Evolutionary conservation across 139 green algal genomes (phyloP).

Genomic region (Chlamydomonas sp.): DNA sequence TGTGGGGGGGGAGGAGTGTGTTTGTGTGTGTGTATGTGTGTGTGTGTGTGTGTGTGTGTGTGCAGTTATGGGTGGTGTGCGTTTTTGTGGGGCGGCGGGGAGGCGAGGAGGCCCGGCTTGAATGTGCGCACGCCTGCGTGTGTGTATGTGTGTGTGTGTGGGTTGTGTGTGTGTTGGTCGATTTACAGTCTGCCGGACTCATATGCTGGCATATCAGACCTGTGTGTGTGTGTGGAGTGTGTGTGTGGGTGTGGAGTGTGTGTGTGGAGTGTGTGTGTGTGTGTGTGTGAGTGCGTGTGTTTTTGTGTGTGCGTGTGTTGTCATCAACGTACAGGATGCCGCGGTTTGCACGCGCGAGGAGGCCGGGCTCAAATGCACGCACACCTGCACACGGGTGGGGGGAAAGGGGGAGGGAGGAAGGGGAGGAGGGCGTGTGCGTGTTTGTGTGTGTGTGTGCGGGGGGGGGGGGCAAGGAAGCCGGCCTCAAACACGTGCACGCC

Average conservation of each 20-base stretch:
- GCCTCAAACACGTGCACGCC: too few species aligned
- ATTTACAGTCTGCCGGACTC: too few species aligned
- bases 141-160: neutral
- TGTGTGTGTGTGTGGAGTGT: too few species aligned
- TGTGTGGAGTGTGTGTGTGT: neutral
- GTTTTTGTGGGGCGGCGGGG: too few species aligned
- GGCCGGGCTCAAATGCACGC: neutral
- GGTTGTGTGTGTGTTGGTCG: too few species aligned
- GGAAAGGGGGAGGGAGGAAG: too few species aligned
- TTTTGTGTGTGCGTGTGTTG: neutral
- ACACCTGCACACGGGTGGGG: neutral
- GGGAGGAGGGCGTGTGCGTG: neutral
- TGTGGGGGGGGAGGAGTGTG: neutral
- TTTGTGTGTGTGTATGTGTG: neutral
- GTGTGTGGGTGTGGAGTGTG: neutral
- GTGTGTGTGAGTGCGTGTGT: neutral
- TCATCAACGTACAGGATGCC: too few species aligned
- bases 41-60: neutral
- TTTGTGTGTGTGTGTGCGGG: neutral
- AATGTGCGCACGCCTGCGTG: neutral
- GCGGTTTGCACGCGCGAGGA: neutral
- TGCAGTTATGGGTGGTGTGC: too few species aligned
- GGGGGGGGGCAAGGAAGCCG: constrained; percentile 4
- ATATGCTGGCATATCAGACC: too few species aligned
- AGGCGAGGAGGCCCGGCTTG: neutral